Conservation (phyloP, 495 filamentous ascomycete genomes). For the Tuber aestivum region DNA sequence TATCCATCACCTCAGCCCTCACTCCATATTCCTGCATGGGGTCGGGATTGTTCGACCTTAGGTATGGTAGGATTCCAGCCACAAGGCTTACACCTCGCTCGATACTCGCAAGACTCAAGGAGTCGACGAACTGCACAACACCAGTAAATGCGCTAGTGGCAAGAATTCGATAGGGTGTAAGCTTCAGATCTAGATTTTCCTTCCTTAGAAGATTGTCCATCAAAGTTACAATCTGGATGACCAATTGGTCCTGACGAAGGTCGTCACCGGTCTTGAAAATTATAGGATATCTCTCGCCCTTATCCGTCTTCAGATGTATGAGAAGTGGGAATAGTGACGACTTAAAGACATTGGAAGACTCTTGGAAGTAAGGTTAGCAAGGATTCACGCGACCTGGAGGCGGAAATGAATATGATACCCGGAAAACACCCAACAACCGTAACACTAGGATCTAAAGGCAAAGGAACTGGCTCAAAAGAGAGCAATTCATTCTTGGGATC, state of each 20-base stretch:
- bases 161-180: constrained; percentile 92
- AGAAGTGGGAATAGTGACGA: constrained; percentile 84
- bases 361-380: constrained; percentile 36
- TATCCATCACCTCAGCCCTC: constrained; percentile 87
- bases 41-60: constrained; percentile 86
- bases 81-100: constrained; percentile 71
- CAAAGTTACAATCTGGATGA: constrained; percentile 95
- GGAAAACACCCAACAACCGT: constrained; percentile 71
- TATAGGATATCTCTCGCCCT: constrained; percentile 73
- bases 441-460: constrained; percentile 82
- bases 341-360: constrained; percentile 89
- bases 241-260: constrained; percentile 91
- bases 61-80: constrained; percentile 63
- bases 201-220: constrained; percentile 96
- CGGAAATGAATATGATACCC: constrained; percentile 13
- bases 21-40: constrained; percentile 74
- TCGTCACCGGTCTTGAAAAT: constrained; percentile 98
- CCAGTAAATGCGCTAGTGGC: constrained; percentile 85
- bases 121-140: constrained; percentile 86
- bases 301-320: constrained; percentile 78
- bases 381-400: not conserved
- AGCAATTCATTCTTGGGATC: constrained; percentile 86
- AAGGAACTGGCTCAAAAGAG: constrained; percentile 73
- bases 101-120: constrained; percentile 71
- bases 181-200: constrained; percentile 92